Base-by-base conservation (phyloP, 1,284 basidiomycete genomes). In the Afroboletus lepidellus region DNA sequence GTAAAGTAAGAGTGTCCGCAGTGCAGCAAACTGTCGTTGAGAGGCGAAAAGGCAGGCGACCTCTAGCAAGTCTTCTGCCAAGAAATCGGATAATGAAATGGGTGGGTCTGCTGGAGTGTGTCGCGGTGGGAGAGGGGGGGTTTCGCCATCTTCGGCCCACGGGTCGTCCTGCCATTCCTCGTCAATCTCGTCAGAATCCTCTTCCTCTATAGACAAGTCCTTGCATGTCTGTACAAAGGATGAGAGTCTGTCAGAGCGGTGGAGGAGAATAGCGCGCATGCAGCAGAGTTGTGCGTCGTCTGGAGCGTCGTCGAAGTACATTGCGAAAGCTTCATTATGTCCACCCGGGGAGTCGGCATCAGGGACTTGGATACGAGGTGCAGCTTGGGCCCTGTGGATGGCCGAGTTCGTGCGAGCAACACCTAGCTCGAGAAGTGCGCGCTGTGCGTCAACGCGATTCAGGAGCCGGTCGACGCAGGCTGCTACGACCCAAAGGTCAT, bases 101-200 rank as follows among this genome's bases (percentile, higher is more conserved):
- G 81, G 80, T 1, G 72, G 71, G 44, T 60, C 62, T 29, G 53
- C 49, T 12, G 60, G 45, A 43, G 64, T 48, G 36, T 62, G 53
- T 41, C 66, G 61, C 39, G 68, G 51, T 23, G 63, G 42, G 33
- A 65, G 57, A 50, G 59, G 57, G 25, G 63, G 63, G 57, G 62
- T 69, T 33, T 61, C 66, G 33, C 69, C 65, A 9, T 70, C 73
- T 37, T 85, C 82, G 20, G 75, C 84, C 90, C 90, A 94, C 11
- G 91, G 90, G 68, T 94, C 90, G 61, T 92, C 90, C 60, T 85
- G 83, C 84, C 84, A 87, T 60, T 84, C 85, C 33, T 71, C 76
- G 48, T 83, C 81, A 32, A 73, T 67, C 9, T 74, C 70, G 16
- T 65, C 66, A 44, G 59, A 18, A n/a, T 59, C 58, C 12, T 59